Conservation (phyloP, 2,329 filamentous ascomycete genomes). For the Cercospora nicotianae region DNA sequence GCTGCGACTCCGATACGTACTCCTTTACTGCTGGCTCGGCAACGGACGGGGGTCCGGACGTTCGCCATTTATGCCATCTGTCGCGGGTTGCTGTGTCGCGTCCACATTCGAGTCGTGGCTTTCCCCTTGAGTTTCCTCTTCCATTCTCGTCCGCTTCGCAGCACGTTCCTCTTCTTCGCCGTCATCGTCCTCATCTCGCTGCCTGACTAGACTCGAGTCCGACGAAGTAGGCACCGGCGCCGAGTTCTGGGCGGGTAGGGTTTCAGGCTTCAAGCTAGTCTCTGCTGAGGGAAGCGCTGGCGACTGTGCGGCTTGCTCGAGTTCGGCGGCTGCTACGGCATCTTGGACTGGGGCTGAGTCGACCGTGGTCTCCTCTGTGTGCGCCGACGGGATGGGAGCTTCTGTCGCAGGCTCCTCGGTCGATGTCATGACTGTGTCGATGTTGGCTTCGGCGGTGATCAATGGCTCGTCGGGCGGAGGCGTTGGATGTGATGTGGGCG, state of each 20-base stretch:
- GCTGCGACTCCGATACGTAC: neutral
- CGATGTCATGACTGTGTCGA: constrained; percentile 33
- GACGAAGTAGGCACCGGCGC: constrained; percentile 29
- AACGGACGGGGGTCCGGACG: neutral
- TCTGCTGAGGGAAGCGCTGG: constrained; percentile 8
- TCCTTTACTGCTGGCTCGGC: neutral
- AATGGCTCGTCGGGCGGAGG: constrained; percentile 46
- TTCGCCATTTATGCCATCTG: constrained; percentile 7
- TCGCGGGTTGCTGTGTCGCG: constrained; percentile 2
- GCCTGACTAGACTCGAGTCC: constrained; percentile 64
- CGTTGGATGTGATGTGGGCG: constrained; percentile 45
- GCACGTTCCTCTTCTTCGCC: constrained; percentile 57
- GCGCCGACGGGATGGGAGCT: constrained; percentile 17
- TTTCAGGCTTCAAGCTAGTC: neutral
- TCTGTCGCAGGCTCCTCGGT: constrained; percentile 21
- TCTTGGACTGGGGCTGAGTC: constrained; percentile 16
- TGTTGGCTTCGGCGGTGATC: constrained; percentile 31
- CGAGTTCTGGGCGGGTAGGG: neutral
- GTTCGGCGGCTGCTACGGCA: constrained; percentile 15
- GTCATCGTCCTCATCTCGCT: constrained; percentile 77
- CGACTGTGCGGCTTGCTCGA: constrained; percentile 9
- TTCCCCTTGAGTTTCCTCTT: constrained; percentile 36
- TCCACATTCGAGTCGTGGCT: constrained; percentile 1
- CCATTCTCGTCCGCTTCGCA: constrained; percentile 79
- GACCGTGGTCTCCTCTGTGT: constrained; percentile 3